Conservation (phyloP, 2,329 filamentous ascomycete species). For the Epichloe sibirici region DNA sequence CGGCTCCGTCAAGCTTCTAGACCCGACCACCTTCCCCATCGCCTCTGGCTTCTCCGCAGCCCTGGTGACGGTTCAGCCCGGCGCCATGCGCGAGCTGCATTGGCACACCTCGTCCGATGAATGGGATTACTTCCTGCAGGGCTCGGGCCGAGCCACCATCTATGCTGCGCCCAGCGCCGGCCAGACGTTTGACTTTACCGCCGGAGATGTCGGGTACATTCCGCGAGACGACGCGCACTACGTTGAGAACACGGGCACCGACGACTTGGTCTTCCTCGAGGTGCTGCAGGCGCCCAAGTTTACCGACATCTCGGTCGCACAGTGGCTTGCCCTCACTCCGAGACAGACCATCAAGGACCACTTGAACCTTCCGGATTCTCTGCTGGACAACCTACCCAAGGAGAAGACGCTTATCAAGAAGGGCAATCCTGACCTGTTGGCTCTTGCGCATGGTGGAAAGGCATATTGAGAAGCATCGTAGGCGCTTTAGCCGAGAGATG, state of each 20-base stretch:
- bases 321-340: constrained; percentile 47
- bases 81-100: constrained; percentile 53
- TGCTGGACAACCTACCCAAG: constrained; percentile 25
- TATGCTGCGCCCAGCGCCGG: constrained; percentile 37
- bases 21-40: constrained; percentile 44
- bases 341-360: constrained; percentile 47
- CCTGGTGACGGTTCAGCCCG: constrained; percentile 44
- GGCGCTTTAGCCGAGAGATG: neutral
- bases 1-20: constrained; percentile 47
- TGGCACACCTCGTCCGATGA: constrained; percentile 50
- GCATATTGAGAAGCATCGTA: constrained; percentile 8
- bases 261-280: constrained; percentile 47
- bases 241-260: constrained; percentile 46
- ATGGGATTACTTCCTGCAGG: constrained; percentile 48
- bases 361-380: constrained; percentile 26
- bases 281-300: constrained; percentile 41
- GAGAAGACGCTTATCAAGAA: constrained; percentile 30
- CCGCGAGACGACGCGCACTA: constrained; percentile 40
- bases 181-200: constrained; percentile 46
- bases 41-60: constrained; percentile 42
- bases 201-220: constrained; percentile 48
- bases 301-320: constrained; percentile 41
- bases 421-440: constrained; percentile 26
- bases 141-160: constrained; percentile 42
- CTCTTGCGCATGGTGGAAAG: constrained; percentile 9